Conservation (phyloP, 2,329 filamentous ascomycete genomes). For the Pseudogymnoascus sp. region DNA sequence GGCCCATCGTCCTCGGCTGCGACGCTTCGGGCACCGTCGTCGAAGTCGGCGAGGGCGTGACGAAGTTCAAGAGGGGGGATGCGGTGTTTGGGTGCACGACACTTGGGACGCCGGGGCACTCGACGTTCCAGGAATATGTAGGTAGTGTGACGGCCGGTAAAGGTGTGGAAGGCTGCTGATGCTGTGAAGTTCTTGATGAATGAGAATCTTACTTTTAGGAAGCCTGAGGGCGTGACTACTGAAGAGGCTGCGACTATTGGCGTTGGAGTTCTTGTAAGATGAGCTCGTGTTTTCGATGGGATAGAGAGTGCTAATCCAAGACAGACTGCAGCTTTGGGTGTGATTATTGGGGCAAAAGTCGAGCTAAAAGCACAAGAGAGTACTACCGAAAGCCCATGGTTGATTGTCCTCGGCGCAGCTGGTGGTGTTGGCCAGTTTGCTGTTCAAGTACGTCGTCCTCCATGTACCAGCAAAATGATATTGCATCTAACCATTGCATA, state of each 20-base stretch:
- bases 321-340: conserved; percentile 30
- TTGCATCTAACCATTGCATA: neutral
- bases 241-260: conserved; percentile 31
- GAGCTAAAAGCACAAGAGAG: conserved; percentile 14
- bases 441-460: conserved; percentile 21
- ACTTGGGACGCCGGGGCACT: conserved; percentile 27
- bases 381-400: conserved; percentile 28
- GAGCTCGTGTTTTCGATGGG: neutral
- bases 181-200: conserved; percentile 28
- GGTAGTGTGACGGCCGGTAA: neutral
- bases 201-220: conserved; percentile 30
- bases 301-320: neutral
- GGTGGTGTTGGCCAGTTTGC: conserved; percentile 31
- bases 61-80: conserved; percentile 29
- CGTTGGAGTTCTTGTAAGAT: conserved; percentile 28
- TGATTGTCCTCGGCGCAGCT: conserved; percentile 30
- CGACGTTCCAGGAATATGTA: conserved; percentile 31
- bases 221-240: conserved; percentile 19
- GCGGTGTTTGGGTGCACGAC: conserved; percentile 30
- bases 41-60: conserved; percentile 25
- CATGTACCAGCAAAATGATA: too few relatives aligned
- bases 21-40: conserved; percentile 30
- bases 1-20: conserved; percentile 32
- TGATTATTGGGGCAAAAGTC: conserved; percentile 25
- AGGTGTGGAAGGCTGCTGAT: neutral